phyloP scores from a whole-genome alignment of 1,284 basidiomycete genomes.

The Coniferiporia sulphurascens region DNA sequence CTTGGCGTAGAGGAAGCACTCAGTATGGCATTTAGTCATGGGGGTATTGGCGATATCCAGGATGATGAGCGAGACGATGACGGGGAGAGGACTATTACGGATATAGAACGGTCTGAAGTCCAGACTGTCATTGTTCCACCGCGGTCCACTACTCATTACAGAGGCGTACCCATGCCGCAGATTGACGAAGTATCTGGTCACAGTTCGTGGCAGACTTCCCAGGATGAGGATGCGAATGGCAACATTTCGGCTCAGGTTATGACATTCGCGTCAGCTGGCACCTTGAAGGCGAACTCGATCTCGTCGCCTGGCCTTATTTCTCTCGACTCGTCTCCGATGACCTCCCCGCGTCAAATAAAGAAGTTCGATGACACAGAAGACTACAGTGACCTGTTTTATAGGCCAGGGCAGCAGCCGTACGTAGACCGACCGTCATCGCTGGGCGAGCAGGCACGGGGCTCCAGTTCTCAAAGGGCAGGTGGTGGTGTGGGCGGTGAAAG shows the following conservation, averaged over 20 bases:
- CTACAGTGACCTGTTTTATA: slow-evolving; percentile 18
- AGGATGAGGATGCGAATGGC: slow-evolving; percentile 1
- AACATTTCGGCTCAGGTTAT: neutral
- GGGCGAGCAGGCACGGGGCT: neutral
- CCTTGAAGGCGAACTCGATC: neutral
- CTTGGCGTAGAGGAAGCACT: slow-evolving; percentile 22
- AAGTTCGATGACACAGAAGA: slow-evolving; percentile 17
- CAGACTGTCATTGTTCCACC: slow-evolving; percentile 9
- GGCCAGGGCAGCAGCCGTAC: slow-evolving; percentile 11
- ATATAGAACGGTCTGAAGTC: neutral
- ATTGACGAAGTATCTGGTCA: slow-evolving; percentile 10
- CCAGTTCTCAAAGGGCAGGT: neutral
- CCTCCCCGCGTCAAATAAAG: slow-evolving; percentile 17
- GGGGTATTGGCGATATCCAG: slow-evolving; percentile 1
- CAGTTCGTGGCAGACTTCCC: slow-evolving; percentile 11
- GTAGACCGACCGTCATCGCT: slow-evolving; percentile 3
- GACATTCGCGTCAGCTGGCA: neutral
- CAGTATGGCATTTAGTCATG: slow-evolving; percentile 15
- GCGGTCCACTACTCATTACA: neutral
- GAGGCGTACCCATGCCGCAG: slow-evolving; percentile 3
- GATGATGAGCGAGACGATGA: neutral
- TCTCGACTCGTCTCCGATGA: slow-evolving; percentile 17
- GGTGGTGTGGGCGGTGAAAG: slow-evolving; percentile 20
- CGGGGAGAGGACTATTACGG: neutral
- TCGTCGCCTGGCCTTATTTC: slow-evolving; percentile 11